phyloP scores from a whole-genome alignment of 345 rosid species.

The Arabidopsis thaliana region TAIR10.1 NC_003076.8:7740501-7741000 shows the following conservation, averaged over 20 bases:
- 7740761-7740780: constrained; percentile 7
- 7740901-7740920: constrained; percentile 24
- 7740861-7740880: constrained; percentile 1
- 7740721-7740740: background rate
- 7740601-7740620: constrained; percentile 94
- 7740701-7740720: constrained; percentile 43
- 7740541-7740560: constrained; percentile 3
- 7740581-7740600: constrained; percentile 14
- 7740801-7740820: background rate
- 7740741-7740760: constrained; percentile 41
- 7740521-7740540: background rate
- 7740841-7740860: constrained; percentile 34
- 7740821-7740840: background rate
- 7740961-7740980: constrained; percentile 45
- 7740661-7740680: constrained; percentile 88
- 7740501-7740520: background rate
- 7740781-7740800: constrained; percentile 24
- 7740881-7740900: constrained; percentile 16
- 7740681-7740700: constrained; percentile 99
- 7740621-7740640: constrained; percentile 99
- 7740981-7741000: constrained; percentile 43
- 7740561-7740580: background rate
- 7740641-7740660: constrained; percentile 29
- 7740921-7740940: background rate
- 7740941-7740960: background rate